A percentile compares a stretch with the other conserved stretches of the same genome.
Conservation (phyloP, 2,329 filamentous ascomycete genomes). For the Trichoderma brevicompactum region DNA sequence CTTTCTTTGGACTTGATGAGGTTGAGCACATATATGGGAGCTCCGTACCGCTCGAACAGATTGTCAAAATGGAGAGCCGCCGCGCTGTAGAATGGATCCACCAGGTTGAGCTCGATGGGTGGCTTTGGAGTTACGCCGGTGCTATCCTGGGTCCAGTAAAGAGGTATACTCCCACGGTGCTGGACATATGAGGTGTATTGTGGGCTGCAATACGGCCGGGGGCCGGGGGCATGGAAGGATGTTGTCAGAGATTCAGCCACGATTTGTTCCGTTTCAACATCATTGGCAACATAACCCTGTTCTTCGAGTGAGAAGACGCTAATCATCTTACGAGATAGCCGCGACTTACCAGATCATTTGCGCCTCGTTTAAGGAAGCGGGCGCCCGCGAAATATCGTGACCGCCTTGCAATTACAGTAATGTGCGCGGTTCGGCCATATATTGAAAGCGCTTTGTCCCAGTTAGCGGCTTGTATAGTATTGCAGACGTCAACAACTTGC, state of each 20-base stretch:
- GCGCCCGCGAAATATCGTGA: constrained; percentile 95
- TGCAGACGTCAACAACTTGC: constrained; percentile 39
- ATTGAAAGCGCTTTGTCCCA: constrained; percentile 66
- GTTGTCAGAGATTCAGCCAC: constrained; percentile 93
- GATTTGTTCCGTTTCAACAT: constrained; percentile 98
- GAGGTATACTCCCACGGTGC: constrained; percentile 92
- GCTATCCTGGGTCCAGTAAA: constrained; percentile 97
- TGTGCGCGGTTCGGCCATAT: constrained; percentile 86
- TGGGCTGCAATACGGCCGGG: constrained; percentile 81
- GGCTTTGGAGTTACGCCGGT: constrained; percentile 95
- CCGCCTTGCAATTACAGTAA: constrained; percentile 89
- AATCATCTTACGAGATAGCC: background rate
- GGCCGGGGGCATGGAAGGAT: constrained; percentile 91
- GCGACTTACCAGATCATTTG: constrained; percentile 72
- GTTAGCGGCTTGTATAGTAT: background rate
- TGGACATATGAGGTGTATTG: constrained; percentile 96
- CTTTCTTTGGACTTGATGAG: constrained; percentile 88
- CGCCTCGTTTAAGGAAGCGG: constrained; percentile 89
- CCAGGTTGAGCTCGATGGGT: constrained; percentile 91
- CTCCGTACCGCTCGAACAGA: constrained; percentile 89
- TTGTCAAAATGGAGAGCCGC: constrained; percentile 95
- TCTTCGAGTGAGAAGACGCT: constrained; percentile 5
- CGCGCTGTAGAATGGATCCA: constrained; percentile 93
- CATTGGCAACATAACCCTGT: constrained; percentile 90
- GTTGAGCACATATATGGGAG: constrained; percentile 89